phyloP scores from a whole-genome alignment of 164 flowering plant species.

The Cinnamomum micranthum region DNA sequence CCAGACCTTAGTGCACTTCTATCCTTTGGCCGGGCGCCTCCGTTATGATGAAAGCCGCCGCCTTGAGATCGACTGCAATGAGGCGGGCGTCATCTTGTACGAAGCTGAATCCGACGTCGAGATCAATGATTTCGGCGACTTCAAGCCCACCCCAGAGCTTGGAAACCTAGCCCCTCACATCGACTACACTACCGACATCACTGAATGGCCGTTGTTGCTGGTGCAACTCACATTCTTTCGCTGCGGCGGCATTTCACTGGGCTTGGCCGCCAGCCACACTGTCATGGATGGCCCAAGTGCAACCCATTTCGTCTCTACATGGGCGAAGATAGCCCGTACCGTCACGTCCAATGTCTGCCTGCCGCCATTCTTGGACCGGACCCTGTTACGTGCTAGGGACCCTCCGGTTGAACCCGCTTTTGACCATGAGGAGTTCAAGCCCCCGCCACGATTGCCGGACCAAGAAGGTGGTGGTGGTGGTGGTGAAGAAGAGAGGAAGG shows the following conservation, averaged over 20 bases:
- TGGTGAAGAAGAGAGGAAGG: constrained; percentile 19
- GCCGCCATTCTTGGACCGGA: constrained; percentile 34
- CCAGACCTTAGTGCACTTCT: constrained; percentile 27
- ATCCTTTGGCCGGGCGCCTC: constrained; percentile 49
- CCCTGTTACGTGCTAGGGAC: constrained; percentile 17
- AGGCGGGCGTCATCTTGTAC: constrained; percentile 28
- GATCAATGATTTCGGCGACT: constrained; percentile 32
- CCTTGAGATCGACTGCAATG: constrained; percentile 43
- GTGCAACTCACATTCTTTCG: too few relatives aligned
- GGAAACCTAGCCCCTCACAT: constrained; percentile 33
- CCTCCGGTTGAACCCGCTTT: constrained; percentile 8
- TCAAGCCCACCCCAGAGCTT: constrained; percentile 16
- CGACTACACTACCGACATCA: constrained; percentile 6
- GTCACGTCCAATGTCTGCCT: constrained; percentile 11
- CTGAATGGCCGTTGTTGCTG: constrained; percentile 31
- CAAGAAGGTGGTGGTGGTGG: constrained; percentile 1
- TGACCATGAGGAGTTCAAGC: constrained; percentile 24
- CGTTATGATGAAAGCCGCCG: constrained; percentile 22
- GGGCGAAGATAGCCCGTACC: constrained; percentile 48
- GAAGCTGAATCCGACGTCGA: constrained; percentile 33
- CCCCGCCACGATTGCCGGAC: constrained; percentile 30
- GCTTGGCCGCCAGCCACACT: not conserved
- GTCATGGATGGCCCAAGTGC: constrained; percentile 36
- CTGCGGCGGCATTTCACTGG: constrained; percentile 19
- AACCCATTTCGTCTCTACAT: constrained; percentile 37